These are phyloP conservation scores for Lactifluus pinguis DNA, from an alignment of 768 basidiomycete genomes.

Conservation along the genomic window DNA sequence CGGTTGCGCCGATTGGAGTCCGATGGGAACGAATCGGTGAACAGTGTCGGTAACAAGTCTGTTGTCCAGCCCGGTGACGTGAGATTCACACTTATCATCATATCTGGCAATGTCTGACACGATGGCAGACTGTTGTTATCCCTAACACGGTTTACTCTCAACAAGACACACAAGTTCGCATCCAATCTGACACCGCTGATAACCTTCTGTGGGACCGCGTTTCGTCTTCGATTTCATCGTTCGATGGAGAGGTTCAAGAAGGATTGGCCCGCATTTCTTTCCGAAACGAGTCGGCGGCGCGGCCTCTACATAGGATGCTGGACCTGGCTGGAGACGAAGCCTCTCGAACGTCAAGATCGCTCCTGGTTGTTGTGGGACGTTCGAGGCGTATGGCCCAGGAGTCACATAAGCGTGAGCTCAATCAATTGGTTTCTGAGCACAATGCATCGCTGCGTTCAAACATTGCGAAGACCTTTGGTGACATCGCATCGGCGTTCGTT, in stretches of 20 bases:
- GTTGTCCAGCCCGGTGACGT: slow-evolving; percentile 27
- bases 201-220: slow-evolving; percentile 66
- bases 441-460: slow-evolving; percentile 41
- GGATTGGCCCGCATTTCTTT: slow-evolving; percentile 65
- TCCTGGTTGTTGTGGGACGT: slow-evolving; percentile 64
- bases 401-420: slow-evolving; percentile 51
- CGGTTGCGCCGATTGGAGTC: slow-evolving; percentile 41
- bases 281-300: slow-evolving; percentile 35
- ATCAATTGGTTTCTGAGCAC: slow-evolving; percentile 34
- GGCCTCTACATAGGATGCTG: slow-evolving; percentile 49
- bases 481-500: slow-evolving; percentile 63
- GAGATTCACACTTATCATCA: neutral
- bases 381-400: slow-evolving; percentile 61
- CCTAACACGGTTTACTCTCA: slow-evolving; percentile 69
- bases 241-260: slow-evolving; percentile 24
- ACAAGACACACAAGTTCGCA: slow-evolving; percentile 49
- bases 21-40: slow-evolving; percentile 27
- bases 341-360: slow-evolving; percentile 31
- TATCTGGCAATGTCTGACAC: slow-evolving; percentile 2
- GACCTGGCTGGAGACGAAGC: slow-evolving; percentile 31
- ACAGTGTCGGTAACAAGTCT: slow-evolving; percentile 22
- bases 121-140: slow-evolving; percentile 36
- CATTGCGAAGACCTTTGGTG: slow-evolving; percentile 64
- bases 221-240: slow-evolving; percentile 27
- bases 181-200: slow-evolving; percentile 80